These are phyloP conservation scores for Neurospora sp. DNA, from an alignment of 2,329 filamentous ascomycete species.

Conservation along the genomic window DNA sequence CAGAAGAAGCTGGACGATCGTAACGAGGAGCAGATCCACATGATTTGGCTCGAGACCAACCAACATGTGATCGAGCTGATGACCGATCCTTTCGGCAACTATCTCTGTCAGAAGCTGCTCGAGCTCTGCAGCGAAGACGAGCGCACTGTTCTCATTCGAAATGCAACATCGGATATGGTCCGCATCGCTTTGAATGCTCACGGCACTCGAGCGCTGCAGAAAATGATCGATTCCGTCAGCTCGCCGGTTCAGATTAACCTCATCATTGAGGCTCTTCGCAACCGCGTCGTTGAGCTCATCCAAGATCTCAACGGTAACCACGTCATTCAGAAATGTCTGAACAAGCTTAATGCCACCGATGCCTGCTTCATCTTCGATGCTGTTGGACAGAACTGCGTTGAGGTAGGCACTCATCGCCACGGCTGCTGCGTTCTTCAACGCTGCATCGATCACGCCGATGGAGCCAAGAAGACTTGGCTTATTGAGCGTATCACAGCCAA, in stretches of 20 bases:
- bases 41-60: conserved; percentile 92
- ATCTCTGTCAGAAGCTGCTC: conserved; percentile 95
- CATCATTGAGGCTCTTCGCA: conserved; percentile 75
- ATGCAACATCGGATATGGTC: conserved; percentile 78
- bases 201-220: conserved; percentile 90
- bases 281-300: conserved; percentile 85
- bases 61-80: conserved; percentile 93
- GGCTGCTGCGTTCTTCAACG: conserved; percentile 97
- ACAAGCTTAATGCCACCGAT: conserved; percentile 75
- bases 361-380: conserved; percentile 96
- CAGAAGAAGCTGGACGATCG: conserved; percentile 96
- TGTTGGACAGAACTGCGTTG: conserved; percentile 75
- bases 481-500: conserved; percentile 81
- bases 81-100: conserved; percentile 99
- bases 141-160: conserved; percentile 84
- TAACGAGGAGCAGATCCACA: conserved; percentile 70
- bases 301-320: conserved; percentile 98
- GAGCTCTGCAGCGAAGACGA: conserved; percentile 94
- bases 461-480: conserved; percentile 77
- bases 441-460: conserved; percentile 93
- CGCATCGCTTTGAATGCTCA: conserved; percentile 95
- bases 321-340: conserved; percentile 97
- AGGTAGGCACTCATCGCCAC: conserved; percentile 92
- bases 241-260: conserved; percentile 75
- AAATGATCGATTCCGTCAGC: conserved; percentile 97